These are phyloP conservation scores for Cymbidium sinense DNA, from an alignment of 106 monocot species.

Conservation along the genomic window DNA sequence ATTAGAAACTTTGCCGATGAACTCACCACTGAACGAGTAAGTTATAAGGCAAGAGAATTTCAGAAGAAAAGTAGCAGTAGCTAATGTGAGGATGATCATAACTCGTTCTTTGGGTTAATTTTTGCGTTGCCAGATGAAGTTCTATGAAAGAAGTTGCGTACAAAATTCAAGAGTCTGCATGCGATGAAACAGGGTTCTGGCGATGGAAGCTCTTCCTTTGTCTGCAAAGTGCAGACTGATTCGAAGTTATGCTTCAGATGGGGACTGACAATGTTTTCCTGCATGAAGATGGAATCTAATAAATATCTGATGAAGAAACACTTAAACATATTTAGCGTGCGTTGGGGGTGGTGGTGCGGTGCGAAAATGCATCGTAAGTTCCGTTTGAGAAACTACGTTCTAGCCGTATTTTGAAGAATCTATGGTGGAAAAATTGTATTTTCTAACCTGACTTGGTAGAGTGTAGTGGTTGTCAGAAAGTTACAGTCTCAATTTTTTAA, in stretches of 20 bases:
- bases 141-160: neutral
- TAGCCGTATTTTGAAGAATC: too few relatives aligned
- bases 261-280: slow-evolving; percentile 8
- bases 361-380: too few relatives aligned
- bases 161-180: neutral
- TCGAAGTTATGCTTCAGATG: slow-evolving; percentile 5
- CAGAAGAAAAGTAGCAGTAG: neutral
- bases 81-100: neutral
- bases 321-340: too few relatives aligned
- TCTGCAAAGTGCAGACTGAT: neutral
- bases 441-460: too few relatives aligned
- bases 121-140: neutral
- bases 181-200: neutral
- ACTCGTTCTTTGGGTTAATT: neutral
- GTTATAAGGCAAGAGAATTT: neutral
- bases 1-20: neutral
- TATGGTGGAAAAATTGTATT: too few relatives aligned
- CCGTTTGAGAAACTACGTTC: too few relatives aligned
- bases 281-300: neutral
- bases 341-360: too few relatives aligned
- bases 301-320: neutral
- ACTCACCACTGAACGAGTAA: neutral
- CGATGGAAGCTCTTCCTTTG: neutral
- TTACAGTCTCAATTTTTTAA: too few relatives aligned
- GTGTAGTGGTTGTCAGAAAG: too few relatives aligned